A percentile compares a stretch with the other conserved stretches of the same genome.
Conservation (phyloP, 2,329 filamentous ascomycete species). For the Fusarium proliferatum region DNA sequence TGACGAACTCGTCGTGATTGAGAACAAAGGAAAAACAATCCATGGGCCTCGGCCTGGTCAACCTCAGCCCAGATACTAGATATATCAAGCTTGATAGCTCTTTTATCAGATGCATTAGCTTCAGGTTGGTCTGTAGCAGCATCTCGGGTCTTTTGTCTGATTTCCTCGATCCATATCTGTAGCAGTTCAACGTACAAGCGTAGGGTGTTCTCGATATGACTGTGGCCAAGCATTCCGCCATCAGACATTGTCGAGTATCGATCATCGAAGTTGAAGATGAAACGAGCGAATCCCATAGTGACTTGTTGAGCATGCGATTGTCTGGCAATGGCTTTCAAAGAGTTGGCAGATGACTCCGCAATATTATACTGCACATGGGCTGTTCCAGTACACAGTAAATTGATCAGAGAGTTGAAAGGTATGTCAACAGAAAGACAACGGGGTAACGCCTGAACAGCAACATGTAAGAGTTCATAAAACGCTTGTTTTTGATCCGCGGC, state of each 20-base stretch:
- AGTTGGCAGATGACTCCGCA: constrained; percentile 89
- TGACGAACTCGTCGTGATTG: constrained; percentile 90
- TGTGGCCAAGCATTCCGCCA: constrained; percentile 92
- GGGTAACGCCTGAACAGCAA: constrained; percentile 93
- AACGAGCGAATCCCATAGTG: constrained; percentile 94
- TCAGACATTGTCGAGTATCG: constrained; percentile 98
- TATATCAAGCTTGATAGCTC: constrained; percentile 82
- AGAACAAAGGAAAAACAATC: constrained; percentile 96
- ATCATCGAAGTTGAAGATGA: constrained; percentile 99
- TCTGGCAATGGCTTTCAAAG: constrained; percentile 92
- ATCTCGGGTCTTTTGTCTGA: constrained; percentile 85
- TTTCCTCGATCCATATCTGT: constrained; percentile 97
- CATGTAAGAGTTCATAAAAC: constrained; percentile 95
- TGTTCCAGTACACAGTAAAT: constrained; percentile 94
- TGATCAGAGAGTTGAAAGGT: constrained; percentile 92
- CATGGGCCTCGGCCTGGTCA: constrained; percentile 96
- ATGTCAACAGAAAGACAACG: constrained; percentile 93
- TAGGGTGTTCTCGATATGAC: constrained; percentile 94
- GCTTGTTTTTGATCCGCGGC: constrained; percentile 87
- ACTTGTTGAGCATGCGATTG: constrained; percentile 95
- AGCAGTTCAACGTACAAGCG: constrained; percentile 93
- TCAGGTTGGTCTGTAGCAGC: constrained; percentile 74
- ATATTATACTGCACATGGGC: constrained; percentile 95
- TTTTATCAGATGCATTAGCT: constrained; percentile 71
- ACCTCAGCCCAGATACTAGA: constrained; percentile 93